These are phyloP conservation scores for Suillus spraguei DNA, from an alignment of 768 basidiomycete genomes.

Conservation along the genomic window DNA sequence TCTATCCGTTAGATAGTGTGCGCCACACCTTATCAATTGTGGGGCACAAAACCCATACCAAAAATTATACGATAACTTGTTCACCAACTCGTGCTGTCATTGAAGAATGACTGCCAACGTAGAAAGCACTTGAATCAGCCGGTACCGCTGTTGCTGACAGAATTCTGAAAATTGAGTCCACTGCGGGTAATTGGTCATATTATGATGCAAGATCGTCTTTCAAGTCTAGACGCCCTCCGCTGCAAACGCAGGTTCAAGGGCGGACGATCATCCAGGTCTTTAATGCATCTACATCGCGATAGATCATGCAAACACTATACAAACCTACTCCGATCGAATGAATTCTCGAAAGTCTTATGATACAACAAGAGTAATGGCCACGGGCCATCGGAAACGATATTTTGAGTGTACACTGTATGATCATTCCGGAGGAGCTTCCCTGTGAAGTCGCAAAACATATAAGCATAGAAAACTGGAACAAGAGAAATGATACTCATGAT, in stretches of 20 bases:
- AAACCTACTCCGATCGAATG: background rate
- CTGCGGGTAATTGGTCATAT: background rate
- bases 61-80: background rate
- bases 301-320: conserved; percentile 1
- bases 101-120: background rate
- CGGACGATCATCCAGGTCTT: background rate
- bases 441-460: conserved; percentile 48
- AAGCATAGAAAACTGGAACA: conserved; percentile 17
- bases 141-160: background rate
- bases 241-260: conserved; percentile 5
- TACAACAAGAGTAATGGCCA: conserved; percentile 4
- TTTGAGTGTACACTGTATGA: conserved; percentile 3
- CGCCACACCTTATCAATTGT: background rate
- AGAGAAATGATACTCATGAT: conserved; percentile 68
- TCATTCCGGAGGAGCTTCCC: conserved; percentile 68
- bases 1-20: background rate
- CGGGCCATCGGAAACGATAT: background rate
- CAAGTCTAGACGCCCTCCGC: background rate
- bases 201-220: background rate
- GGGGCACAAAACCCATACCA: background rate
- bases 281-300: background rate
- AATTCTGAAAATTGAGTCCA: background rate
- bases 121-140: background rate
- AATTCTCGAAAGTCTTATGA: conserved; percentile 4
- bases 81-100: background rate